Base-by-base conservation (phyloP, 2,329 filamentous ascomycete species). In the Fusarium sp. region DNA sequence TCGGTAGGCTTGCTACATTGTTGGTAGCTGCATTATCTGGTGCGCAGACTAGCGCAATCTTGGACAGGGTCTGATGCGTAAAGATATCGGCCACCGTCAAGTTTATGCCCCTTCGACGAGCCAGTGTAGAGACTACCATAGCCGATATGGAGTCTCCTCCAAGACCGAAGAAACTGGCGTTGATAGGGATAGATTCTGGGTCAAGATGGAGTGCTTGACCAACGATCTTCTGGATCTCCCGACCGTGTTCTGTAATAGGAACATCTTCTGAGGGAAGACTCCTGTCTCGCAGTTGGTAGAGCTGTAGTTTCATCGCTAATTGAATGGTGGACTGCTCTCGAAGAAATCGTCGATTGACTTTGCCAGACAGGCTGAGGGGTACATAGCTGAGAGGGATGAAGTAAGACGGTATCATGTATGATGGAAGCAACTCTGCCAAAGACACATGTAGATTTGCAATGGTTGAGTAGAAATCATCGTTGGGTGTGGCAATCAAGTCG, bases 141-240 rank as follows among this genome's bases (percentile, higher is more conserved):
- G 55, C 55, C 7, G 55, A 57, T 5, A 57, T 53, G 3, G 55
- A 57, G 14, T 57, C 55, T n/a, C 55, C 55, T 8, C 48, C 55
- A 9, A 57, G 32, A 5, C 32, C 33, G 7, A 53, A 57, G n/a
- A 57, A 53, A 4, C 52, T 57, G 13, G n/a, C 14, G 9, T 57
- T 45, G 39, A 57, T 57, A 13, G 24, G 19, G 2, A 57, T 6
- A 1, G 24, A 52, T 0, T 22, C 19, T 5, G 32, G 1, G 2
- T 53, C 19, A 0, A 32, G 20, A 20, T 14, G 26, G 6, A 57
- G 40, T 10, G 40, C 47, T 5, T 45, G 33, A 2, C 19, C 14
- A 5, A 57, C 19, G 10, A 57, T 26, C 1, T 30, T 15, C 11
- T 37, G 30, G 13, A 57, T 15, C 9, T 37, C 47, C 14, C 40